These are phyloP conservation scores for Candida wancherniae DNA, from an alignment of 805 yeast species.

Conservation along the genomic window DNA sequence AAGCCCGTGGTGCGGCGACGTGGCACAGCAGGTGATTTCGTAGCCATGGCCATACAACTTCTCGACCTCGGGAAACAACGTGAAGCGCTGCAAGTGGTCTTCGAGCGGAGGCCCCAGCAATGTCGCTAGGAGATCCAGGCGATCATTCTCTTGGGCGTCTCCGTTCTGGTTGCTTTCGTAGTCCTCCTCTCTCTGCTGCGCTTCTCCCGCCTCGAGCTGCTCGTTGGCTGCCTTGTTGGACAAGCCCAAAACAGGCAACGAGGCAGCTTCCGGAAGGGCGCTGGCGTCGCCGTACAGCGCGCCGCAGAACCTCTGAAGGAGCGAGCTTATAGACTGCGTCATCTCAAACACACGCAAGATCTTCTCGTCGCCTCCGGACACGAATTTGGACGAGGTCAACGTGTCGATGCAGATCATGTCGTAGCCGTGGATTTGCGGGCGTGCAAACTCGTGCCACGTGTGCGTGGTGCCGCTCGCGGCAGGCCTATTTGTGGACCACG, in stretches of 20 bases:
- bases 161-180: constrained; percentile 27
- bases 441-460: constrained; percentile 86
- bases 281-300: constrained; percentile 18
- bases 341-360: constrained; percentile 82
- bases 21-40: constrained; percentile 77
- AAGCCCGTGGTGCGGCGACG: constrained; percentile 54
- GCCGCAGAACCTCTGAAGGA: constrained; percentile 53
- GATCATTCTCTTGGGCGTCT: constrained; percentile 36
- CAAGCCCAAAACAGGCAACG: constrained; percentile 87
- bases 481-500: constrained; percentile 41
- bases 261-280: constrained; percentile 72
- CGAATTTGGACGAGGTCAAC: constrained; percentile 57
- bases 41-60: constrained; percentile 97
- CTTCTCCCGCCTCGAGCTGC: constrained; percentile 38
- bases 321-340: constrained; percentile 69
- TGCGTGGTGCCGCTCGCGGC: too few relatives aligned
- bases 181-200: constrained; percentile 35
- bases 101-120: constrained; percentile 57
- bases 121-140: constrained; percentile 49
- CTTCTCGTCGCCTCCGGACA: constrained; percentile 96
- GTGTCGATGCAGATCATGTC: constrained; percentile 83
- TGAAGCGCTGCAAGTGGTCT: constrained; percentile 84
- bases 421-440: constrained; percentile 98
- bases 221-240: constrained; percentile 80
- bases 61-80: constrained; percentile 93